A percentile compares a stretch with the other conserved stretches of the same genome.
These are phyloP conservation scores for Pseudonitzschia multiseries DNA, from an alignment of 108 stramenopile species.

Conservation along the genomic window DNA sequence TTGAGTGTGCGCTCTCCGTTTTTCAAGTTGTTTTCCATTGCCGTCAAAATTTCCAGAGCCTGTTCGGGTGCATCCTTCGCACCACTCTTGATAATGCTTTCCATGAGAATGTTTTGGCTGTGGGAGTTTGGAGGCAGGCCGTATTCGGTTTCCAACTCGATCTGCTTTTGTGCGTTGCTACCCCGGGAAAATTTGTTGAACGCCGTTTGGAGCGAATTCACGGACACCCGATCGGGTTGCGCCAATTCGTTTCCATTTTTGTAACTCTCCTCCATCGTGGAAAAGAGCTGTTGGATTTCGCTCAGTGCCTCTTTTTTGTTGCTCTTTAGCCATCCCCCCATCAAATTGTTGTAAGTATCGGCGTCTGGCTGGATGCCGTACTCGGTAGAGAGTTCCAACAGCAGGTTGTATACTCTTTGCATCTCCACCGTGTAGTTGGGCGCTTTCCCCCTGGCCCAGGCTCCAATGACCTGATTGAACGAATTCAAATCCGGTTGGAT, in stretches of 20 bases:
- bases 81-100: slow-evolving; percentile 26
- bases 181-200: slow-evolving; percentile 41
- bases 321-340: slow-evolving; percentile 39
- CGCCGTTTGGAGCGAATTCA: slow-evolving; percentile 51
- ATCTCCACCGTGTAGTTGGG: slow-evolving; percentile 11
- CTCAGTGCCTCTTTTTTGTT: slow-evolving; percentile 34
- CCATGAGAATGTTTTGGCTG: slow-evolving; percentile 31
- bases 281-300: slow-evolving; percentile 42
- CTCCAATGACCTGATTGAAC: slow-evolving; percentile 63
- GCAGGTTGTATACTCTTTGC: slow-evolving; percentile 19
- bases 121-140: slow-evolving; percentile 15
- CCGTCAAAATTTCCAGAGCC: slow-evolving; percentile 23
- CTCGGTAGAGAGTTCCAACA: slow-evolving; percentile 13
- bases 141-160: slow-evolving; percentile 26
- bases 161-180: slow-evolving; percentile 8
- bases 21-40: slow-evolving; percentile 32
- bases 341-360: slow-evolving; percentile 31
- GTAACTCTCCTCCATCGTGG: slow-evolving; percentile 53
- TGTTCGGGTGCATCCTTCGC: slow-evolving; percentile 28
- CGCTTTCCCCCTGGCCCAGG: slow-evolving; percentile 43
- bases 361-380: slow-evolving; percentile 24
- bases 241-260: slow-evolving; percentile 47
- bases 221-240: slow-evolving; percentile 54
- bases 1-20: slow-evolving; percentile 17
- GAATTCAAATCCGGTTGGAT: slow-evolving; percentile 52